Conservation (phyloP, 1,139 yeast genomes). For the Hemisphaericaspora xylofermentans region DNA sequence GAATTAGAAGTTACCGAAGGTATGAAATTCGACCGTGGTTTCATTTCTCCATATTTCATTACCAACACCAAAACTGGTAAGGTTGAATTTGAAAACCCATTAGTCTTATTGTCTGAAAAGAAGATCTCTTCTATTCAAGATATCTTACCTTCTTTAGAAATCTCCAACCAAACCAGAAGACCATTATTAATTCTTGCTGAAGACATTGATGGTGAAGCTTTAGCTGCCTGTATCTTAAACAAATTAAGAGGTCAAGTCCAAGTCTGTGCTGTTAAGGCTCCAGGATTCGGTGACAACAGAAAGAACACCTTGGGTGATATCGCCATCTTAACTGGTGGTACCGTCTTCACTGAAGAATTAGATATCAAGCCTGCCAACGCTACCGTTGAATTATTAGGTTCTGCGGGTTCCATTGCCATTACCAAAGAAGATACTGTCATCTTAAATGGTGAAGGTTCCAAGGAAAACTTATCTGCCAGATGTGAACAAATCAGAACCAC, state of each 20-base stretch:
- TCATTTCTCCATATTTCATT: conserved; percentile 96
- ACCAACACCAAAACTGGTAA: conserved; percentile 96
- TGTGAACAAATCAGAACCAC: conserved; percentile 94
- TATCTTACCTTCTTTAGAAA: conserved; percentile 89
- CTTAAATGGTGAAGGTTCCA: conserved; percentile 92
- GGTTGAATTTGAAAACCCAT: conserved; percentile 96
- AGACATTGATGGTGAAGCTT: conserved; percentile 97
- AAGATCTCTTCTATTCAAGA: conserved; percentile 92
- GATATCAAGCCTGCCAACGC: conserved; percentile 98
- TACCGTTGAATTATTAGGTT: conserved; percentile 86
- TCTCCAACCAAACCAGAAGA: conserved; percentile 92
- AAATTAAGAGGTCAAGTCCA: conserved; percentile 99
- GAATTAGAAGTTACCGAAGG: conserved; percentile 98
- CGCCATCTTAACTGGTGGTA: conserved; percentile 96
- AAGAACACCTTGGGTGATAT: conserved; percentile 97
- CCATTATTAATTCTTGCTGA: conserved; percentile 95
- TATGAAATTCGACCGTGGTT: conserved; percentile 99
- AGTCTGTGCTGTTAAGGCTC: conserved; percentile 98
- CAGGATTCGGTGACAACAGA: conserved; percentile 99
- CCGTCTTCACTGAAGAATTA: conserved; percentile 97
- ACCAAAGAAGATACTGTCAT: conserved; percentile 97
- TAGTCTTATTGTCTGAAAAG: conserved; percentile 87
- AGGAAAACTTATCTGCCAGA: conserved; percentile 84
- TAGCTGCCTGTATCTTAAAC: conserved; percentile 98
- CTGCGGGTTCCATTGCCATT: conserved; percentile 88